phyloP scores from a whole-genome alignment of 768 basidiomycete genomes.

The Pholiota microspora region DNA sequence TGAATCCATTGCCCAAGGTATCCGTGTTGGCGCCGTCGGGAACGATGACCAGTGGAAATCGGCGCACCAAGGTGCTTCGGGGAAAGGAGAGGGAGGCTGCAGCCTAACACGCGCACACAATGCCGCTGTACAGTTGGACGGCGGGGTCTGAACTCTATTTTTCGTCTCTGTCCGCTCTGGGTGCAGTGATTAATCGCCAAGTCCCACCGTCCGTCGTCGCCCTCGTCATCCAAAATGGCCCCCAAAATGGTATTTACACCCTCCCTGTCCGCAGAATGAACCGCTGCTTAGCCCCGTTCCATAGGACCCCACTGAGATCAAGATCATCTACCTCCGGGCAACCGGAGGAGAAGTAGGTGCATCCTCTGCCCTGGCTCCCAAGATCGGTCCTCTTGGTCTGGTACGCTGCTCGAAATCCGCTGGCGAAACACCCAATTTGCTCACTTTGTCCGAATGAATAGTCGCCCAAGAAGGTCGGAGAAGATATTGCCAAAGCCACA shows the following conservation, averaged over 20 bases:
- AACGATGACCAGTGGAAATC: conserved; percentile 6
- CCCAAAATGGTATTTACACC: conserved; percentile 66
- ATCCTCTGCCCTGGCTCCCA: conserved; percentile 96
- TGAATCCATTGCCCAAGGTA: conserved; percentile 73
- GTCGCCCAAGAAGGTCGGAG: conserved; percentile 99
- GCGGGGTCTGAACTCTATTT: conserved; percentile 57
- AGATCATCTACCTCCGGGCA: conserved; percentile 98
- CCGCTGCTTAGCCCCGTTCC: conserved; percentile 5
- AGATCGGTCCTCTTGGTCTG: conserved; percentile 99
- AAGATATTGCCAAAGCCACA: conserved; percentile 99
- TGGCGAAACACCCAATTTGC: neutral
- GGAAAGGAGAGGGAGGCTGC: conserved; percentile 16
- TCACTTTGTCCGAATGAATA: conserved; percentile 28
- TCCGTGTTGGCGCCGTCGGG: conserved; percentile 25
- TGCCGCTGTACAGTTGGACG: conserved; percentile 58
- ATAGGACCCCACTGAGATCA: conserved; percentile 96
- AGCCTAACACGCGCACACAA: conserved; percentile 38
- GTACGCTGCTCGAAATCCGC: conserved; percentile 46
- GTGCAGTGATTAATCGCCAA: conserved; percentile 13
- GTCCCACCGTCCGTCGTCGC: conserved; percentile 28
- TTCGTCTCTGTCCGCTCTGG: conserved; percentile 11
- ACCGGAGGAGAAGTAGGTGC: conserved; percentile 99
- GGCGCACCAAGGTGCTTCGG: conserved; percentile 9
- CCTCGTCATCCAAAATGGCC: conserved; percentile 51
- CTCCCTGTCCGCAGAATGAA: conserved; percentile 12